A percentile compares a stretch with the other conserved stretches of the same genome.
These are phyloP conservation scores for Ceratobasidium sp. DNA, from an alignment of 1,284 basidiomycete genomes.

Conservation along the genomic window DNA sequence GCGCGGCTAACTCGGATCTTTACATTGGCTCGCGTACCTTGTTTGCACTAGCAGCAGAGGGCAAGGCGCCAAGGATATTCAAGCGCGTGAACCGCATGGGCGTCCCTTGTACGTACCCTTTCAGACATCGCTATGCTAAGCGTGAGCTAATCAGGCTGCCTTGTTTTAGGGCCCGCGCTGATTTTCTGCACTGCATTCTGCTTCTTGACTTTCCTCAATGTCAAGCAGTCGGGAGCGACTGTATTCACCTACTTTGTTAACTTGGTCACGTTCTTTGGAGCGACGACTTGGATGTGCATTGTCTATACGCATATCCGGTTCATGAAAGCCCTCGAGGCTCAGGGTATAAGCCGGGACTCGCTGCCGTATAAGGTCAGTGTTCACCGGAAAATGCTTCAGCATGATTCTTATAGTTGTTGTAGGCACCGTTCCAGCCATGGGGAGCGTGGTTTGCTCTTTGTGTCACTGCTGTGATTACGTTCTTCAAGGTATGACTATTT, in stretches of 20 bases:
- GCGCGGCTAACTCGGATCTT: slow-evolving; percentile 63
- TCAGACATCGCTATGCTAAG: neutral
- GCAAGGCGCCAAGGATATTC: slow-evolving; percentile 66
- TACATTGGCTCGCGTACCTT: slow-evolving; percentile 59
- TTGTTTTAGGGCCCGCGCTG: slow-evolving; percentile 55
- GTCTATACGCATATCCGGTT: slow-evolving; percentile 76
- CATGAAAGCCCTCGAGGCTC: slow-evolving; percentile 76
- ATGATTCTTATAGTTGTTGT: slow-evolving; percentile 65
- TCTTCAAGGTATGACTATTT: slow-evolving; percentile 66
- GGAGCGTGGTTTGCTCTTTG: slow-evolving; percentile 74
- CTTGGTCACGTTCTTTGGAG: slow-evolving; percentile 76
- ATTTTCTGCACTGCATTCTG: slow-evolving; percentile 72
- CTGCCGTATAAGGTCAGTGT: slow-evolving; percentile 55
- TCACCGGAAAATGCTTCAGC: neutral
- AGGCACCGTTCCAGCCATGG: slow-evolving; percentile 73
- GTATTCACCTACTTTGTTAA: slow-evolving; percentile 82
- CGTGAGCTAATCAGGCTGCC: slow-evolving; percentile 54
- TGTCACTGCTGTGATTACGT: slow-evolving; percentile 69
- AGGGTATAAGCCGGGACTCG: slow-evolving; percentile 72
- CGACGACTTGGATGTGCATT: slow-evolving; percentile 81
- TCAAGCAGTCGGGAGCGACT: slow-evolving; percentile 64
- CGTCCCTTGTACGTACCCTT: slow-evolving; percentile 57
- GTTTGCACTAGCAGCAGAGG: slow-evolving; percentile 63
- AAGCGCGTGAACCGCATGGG: slow-evolving; percentile 63
- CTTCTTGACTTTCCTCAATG: slow-evolving; percentile 73